Evolutionary conservation across 192 early-diverging fungal genomes (phyloP).

Genomic region (Haplosporangium gracile): DNA sequence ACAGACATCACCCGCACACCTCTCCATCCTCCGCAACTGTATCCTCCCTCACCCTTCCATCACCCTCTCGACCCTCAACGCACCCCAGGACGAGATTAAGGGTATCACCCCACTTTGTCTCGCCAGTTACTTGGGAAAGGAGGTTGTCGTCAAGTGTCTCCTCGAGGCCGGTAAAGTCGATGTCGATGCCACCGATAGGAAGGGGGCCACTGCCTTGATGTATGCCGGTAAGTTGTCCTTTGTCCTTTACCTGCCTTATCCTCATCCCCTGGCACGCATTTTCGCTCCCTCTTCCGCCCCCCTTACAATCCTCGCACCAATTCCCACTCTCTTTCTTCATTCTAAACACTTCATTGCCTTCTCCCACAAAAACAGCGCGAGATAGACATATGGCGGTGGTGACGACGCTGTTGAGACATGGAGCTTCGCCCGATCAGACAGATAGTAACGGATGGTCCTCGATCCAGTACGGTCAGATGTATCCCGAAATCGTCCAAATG

Average conservation of each 20-base stretch:
- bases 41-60: conserved; percentile 65
- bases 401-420: conserved; percentile 61
- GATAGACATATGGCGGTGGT: conserved; percentile 73
- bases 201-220: conserved; percentile 77
- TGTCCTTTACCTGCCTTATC: background rate
- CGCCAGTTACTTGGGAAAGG: conserved; percentile 76
- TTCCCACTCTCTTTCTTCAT: background rate
- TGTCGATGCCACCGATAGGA: conserved; percentile 71
- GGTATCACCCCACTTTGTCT: conserved; percentile 78
- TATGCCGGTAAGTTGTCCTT: conserved; percentile 67
- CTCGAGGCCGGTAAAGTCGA: conserved; percentile 73
- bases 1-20: conserved; percentile 64
- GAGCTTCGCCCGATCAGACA: conserved; percentile 67
- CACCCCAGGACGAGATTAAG: conserved; percentile 70
- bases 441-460: conserved; percentile 77
- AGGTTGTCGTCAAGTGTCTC: conserved; percentile 65
- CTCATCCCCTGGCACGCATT: background rate
- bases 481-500: conserved; percentile 70
- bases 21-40: conserved; percentile 64
- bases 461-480: conserved; percentile 69
- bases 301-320: background rate
- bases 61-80: conserved; percentile 63
- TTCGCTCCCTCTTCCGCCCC: background rate
- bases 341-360: background rate
- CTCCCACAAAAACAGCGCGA: conserved; percentile 51